Evolutionary conservation across 169 alveolate species (phyloP).

Genomic region (Plasmodium coatneyi): DNA sequence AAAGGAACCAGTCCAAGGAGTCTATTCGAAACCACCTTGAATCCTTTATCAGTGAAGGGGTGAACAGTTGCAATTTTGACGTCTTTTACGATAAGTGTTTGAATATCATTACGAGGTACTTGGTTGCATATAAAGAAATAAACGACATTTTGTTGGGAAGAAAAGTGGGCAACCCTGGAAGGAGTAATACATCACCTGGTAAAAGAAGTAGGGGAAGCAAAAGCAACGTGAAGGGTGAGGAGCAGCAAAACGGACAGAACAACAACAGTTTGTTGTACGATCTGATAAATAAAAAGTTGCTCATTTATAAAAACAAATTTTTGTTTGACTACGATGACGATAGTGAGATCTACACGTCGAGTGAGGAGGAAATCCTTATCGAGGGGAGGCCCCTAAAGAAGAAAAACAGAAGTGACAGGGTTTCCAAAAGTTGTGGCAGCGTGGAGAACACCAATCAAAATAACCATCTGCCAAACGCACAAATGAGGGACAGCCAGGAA

Average conservation of each 20-base stretch:
- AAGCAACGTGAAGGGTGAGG: not conserved
- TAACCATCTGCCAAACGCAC: not conserved
- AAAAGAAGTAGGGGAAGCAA: not conserved
- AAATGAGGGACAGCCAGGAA: not conserved
- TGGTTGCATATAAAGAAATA: slow-evolving; percentile 40
- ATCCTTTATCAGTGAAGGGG: not conserved
- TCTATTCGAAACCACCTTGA: slow-evolving; percentile 1
- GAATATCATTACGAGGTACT: slow-evolving; percentile 42
- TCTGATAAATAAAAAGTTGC: slow-evolving; percentile 24
- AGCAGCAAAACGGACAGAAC: not conserved
- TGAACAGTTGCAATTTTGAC: slow-evolving; percentile 44
- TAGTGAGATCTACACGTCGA: slow-evolving; percentile 67
- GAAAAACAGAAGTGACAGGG: not conserved
- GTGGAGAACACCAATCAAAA: not conserved
- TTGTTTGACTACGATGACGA: slow-evolving; percentile 74
- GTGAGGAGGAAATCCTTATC: slow-evolving; percentile 74
- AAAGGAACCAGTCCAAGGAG: slow-evolving; percentile 14
- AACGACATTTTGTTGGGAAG: slow-evolving; percentile 11
- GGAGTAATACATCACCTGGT: not conserved
- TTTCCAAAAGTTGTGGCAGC: not conserved
- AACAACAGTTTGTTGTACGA: slow-evolving; percentile 1
- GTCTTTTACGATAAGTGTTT: slow-evolving; percentile 62
- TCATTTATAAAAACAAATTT: slow-evolving; percentile 40
- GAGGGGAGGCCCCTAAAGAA: slow-evolving; percentile 4
- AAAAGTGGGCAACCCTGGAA: not conserved